Evolutionary conservation across 805 yeast genomes (phyloP).

Genomic region (Teunomyces aglyptinius): DNA sequence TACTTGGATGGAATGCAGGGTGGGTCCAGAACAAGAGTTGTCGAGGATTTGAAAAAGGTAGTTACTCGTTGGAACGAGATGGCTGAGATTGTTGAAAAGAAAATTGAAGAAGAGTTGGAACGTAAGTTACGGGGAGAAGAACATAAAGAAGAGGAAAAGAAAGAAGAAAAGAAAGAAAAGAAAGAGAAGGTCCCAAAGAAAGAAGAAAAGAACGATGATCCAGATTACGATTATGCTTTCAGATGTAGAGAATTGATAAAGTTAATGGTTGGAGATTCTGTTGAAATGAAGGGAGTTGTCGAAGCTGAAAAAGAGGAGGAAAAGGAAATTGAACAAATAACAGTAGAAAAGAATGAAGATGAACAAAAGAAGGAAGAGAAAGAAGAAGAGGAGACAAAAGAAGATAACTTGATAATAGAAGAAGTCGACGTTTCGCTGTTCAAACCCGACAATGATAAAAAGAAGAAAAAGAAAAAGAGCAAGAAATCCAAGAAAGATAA

Average conservation of each 20-base stretch:
- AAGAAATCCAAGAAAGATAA: slow-evolving; percentile 1
- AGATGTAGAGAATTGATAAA: slow-evolving; percentile 39
- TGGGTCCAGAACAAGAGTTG: slow-evolving; percentile 59
- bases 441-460: slow-evolving; percentile 6
- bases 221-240: slow-evolving; percentile 39
- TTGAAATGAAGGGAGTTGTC: slow-evolving; percentile 29
- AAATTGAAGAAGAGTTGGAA: slow-evolving; percentile 36
- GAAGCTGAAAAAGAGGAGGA: slow-evolving; percentile 10
- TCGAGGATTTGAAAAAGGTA: slow-evolving; percentile 46
- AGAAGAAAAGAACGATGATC: slow-evolving; percentile 13
- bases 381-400: slow-evolving; percentile 14
- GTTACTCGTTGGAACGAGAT: slow-evolving; percentile 57
- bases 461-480: slow-evolving; percentile 7
- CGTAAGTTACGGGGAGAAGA: slow-evolving; percentile 21
- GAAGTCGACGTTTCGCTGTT: slow-evolving; percentile 8
- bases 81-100: slow-evolving; percentile 41
- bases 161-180: slow-evolving; percentile 15
- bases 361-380: slow-evolving; percentile 10
- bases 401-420: slow-evolving; percentile 9
- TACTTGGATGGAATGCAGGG: slow-evolving; percentile 69
- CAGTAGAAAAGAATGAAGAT: slow-evolving; percentile 8
- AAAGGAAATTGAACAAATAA: slow-evolving; percentile 10
- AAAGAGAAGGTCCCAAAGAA: slow-evolving; percentile 9
- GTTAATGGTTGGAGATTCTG: slow-evolving; percentile 33
- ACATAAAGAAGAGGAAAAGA: slow-evolving; percentile 13